phyloP scores from a whole-genome alignment of 1,284 basidiomycete genomes.

The Malassezia pachydermatis region DNA sequence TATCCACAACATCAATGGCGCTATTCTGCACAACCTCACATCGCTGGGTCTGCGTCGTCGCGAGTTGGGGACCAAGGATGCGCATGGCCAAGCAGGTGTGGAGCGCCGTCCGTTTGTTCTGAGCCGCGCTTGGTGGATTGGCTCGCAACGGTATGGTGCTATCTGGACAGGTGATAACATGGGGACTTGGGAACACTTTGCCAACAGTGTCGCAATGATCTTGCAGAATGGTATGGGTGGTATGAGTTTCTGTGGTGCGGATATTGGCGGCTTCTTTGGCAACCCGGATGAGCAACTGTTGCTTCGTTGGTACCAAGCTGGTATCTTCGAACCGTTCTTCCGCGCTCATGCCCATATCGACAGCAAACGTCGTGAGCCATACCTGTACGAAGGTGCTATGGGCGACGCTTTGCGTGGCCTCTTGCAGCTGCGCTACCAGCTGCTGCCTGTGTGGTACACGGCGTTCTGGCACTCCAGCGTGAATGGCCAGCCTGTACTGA shows the following conservation, averaged over 20 bases:
- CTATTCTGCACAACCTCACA: slow-evolving; percentile 62
- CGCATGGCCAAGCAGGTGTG: slow-evolving; percentile 51
- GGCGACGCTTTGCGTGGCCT: slow-evolving; percentile 69
- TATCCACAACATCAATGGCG: slow-evolving; percentile 72
- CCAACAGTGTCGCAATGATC: slow-evolving; percentile 85
- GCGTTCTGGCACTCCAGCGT: slow-evolving; percentile 58
- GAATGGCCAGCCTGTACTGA: slow-evolving; percentile 38
- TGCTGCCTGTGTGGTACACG: slow-evolving; percentile 92
- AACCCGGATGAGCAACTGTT: slow-evolving; percentile 90
- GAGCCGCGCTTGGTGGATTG: slow-evolving; percentile 86
- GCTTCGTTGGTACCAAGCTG: slow-evolving; percentile 92
- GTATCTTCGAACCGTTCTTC: slow-evolving; percentile 93
- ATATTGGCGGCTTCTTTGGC: slow-evolving; percentile 97
- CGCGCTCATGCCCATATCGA: slow-evolving; percentile 96
- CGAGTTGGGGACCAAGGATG: slow-evolving; percentile 56
- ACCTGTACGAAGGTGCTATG: slow-evolving; percentile 78
- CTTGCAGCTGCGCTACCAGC: slow-evolving; percentile 71
- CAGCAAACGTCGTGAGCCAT: slow-evolving; percentile 93
- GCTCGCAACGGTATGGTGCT: slow-evolving; percentile 87
- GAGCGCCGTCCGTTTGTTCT: slow-evolving; percentile 69
- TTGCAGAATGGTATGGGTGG: slow-evolving; percentile 83
- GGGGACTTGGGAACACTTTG: slow-evolving; percentile 95
- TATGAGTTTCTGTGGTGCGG: slow-evolving; percentile 83
- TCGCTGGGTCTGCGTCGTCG: slow-evolving; percentile 70
- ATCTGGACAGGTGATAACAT: slow-evolving; percentile 99